Base-by-base conservation (phyloP, 2,329 filamentous ascomycete genomes). In the Fusarium pseudoanthophilum region DNA sequence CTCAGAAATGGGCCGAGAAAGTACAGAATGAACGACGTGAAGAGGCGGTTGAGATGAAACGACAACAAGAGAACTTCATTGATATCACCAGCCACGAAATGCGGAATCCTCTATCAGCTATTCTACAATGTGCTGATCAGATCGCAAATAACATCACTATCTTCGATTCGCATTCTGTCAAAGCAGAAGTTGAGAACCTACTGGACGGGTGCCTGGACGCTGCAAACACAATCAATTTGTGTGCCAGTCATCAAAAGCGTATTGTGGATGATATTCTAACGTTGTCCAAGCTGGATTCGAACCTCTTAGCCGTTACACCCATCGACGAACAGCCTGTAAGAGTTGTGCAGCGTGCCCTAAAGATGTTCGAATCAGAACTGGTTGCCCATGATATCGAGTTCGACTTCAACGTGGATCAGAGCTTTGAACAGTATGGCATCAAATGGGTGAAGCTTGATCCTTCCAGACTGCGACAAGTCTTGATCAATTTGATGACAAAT, bases 1-100 rank as follows among this genome's bases (percentile, higher is more conserved):
- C 92, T 60, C 93, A 96, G 79, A 97, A 97, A 80, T 92, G 92
- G 86, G 93, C 94, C 2, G 94, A 97, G 80, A 91, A 92, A 52
- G 90, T 94, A 39, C 93, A 97, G 80, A 93, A 89, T 76, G 88
- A 91, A 49, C 90, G 93, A 65, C 92, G 93, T 77, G 90, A 95
- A 77, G 93, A 96, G 79, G 94, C 93, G 0, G 89, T 95, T 5
- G 92, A 95, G 79, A 86, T 95, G 69, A 96, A 96, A 80, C 86
- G 90, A 30, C 90, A 92, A 71, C 88, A 91, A 74, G 89, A 90
- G 75, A 92, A 92, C 72, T 93, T 93, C 77, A 92, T 93, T 73
- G 91, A 93, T 76, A 92, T 93, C 61, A 93, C 91, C 7, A 91
- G 88, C 69, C 92, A 93, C 80, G 92, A 93, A 77, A 92, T 94